phyloP scores from a whole-genome alignment of 2,329 filamentous ascomycete species.

The Parascedosporium putredinis region DNA sequence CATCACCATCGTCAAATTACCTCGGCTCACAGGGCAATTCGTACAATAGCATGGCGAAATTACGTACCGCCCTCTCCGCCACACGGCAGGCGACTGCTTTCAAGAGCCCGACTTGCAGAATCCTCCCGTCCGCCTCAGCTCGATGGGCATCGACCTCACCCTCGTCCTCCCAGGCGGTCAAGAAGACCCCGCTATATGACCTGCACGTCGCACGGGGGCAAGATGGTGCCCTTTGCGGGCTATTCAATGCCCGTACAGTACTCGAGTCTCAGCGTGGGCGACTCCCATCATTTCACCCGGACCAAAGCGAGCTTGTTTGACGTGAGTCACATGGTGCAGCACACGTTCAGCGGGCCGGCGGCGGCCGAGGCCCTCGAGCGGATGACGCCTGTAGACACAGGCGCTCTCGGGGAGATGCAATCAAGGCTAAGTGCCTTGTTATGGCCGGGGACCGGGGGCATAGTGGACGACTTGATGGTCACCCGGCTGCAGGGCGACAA shows the following conservation, averaged over 20 bases:
- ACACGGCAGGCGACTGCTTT: no score
- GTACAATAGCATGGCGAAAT: background rate
- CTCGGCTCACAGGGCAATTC: background rate
- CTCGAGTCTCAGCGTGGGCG: constrained; percentile 60
- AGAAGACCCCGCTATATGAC: constrained; percentile 66
- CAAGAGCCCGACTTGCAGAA: constrained; percentile 16
- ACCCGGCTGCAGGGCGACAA: constrained; percentile 62
- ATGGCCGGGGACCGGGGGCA: constrained; percentile 71
- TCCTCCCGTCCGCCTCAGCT: constrained; percentile 13
- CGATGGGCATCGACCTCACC: constrained; percentile 10
- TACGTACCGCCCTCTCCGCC: background rate
- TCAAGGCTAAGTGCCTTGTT: constrained; percentile 80
- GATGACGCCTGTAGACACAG: constrained; percentile 68
- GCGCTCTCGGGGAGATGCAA: constrained; percentile 51
- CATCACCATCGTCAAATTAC: background rate
- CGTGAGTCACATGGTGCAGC: constrained; percentile 94
- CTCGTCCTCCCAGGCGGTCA: constrained; percentile 26
- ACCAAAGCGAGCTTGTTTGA: constrained; percentile 86
- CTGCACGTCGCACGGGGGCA: constrained; percentile 69
- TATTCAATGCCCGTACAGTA: constrained; percentile 93
- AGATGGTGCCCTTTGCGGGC: constrained; percentile 95
- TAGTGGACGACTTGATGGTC: constrained; percentile 89
- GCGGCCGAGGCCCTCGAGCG: constrained; percentile 73
- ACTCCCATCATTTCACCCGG: constrained; percentile 85
- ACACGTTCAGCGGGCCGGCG: constrained; percentile 70